These are phyloP conservation scores for Ustilago crameri DNA, from an alignment of 1,284 basidiomycete genomes.

Conservation along the genomic window DNA sequence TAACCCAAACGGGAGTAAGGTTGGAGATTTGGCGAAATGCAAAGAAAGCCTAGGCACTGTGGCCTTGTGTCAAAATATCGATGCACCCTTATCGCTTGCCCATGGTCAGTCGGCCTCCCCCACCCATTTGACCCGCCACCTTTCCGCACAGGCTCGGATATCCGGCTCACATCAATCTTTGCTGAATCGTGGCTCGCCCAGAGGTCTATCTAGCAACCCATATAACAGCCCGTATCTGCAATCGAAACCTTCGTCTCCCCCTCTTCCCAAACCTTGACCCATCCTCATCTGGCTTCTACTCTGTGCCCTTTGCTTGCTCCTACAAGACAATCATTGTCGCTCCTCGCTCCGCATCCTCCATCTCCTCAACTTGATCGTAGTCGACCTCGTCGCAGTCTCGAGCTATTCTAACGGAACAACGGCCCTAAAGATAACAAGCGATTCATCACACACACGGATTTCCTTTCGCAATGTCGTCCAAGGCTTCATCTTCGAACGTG, in stretches of 20 bases:
- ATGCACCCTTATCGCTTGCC: conserved; percentile 1
- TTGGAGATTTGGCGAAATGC: not conserved
- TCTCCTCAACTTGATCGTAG: not conserved
- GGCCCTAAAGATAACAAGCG: not conserved
- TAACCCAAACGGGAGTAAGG: not conserved
- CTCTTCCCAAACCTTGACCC: not conserved
- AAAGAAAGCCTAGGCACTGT: not conserved
- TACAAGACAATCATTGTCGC: not conserved
- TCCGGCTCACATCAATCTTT: not conserved
- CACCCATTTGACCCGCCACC: not conserved
- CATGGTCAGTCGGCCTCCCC: not conserved
- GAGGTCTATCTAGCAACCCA: not conserved
- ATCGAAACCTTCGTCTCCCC: not conserved
- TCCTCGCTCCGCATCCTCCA: not conserved
- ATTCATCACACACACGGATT: not conserved
- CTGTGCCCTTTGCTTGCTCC: not conserved
- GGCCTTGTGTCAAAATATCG: not conserved
- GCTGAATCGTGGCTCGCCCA: no score
- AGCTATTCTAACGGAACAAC: not conserved
- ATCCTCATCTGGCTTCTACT: not conserved
- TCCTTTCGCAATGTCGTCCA: conserved; percentile 24
- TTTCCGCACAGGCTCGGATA: not conserved
- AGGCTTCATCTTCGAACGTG: conserved; percentile 49
- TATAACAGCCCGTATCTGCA: not conserved
- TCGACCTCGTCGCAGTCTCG: not conserved